Base-by-base conservation (phyloP, 352 stramenopile genomes). In the Nothophytophthora sp. region DNA sequence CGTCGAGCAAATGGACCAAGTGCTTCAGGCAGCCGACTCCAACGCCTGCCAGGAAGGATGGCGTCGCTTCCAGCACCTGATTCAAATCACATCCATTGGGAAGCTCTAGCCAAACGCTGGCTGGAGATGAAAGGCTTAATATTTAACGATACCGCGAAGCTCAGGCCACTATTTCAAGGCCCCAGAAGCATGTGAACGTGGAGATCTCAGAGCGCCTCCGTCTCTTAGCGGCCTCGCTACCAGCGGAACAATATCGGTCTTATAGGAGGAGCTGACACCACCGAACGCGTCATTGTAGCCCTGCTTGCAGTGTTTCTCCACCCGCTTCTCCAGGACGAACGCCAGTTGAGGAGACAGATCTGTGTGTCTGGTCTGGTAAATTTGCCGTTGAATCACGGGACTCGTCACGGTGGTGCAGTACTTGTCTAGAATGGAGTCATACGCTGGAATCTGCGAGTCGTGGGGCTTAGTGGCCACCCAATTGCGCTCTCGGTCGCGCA, bases 381-480 rank as follows among this genome's bases (percentile, higher is more conserved):
- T 92, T 18, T 85, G 81, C 0, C 81, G 77, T 50, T 92, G 81
- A n/a, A 90, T 63, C 30, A 76, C 32, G 2, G 81, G 81, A 22
- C 70, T 86, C n/a, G 81, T 90, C 11, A 92, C 79, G 0, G 75
- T 87, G 10, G 75, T 80, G 62, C 81, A 90, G 39, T 80, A 85
- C 54, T 87, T 90, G 63, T 92, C 81, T 12, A 92, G 44, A 29
- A 92, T 92, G 20, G 81, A 88, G 46, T 92, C 79, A 29, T 92
- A 92, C 10, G 49, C 6, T 5, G 81, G 79, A 7, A 90, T 82
- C 5, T 70, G 50, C 1, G 76, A 81, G 32, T 88, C 68, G 20
- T 66, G 65, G 1, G 62, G 58, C 0, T 65, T 86, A 15, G 54
- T 67, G 3, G 61, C 57, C 6, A 84, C 72, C 81, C 81, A 92